These are phyloP conservation scores for Fusarium guadeloupense DNA, from an alignment of 2,329 filamentous ascomycete species.

Conservation along the genomic window DNA sequence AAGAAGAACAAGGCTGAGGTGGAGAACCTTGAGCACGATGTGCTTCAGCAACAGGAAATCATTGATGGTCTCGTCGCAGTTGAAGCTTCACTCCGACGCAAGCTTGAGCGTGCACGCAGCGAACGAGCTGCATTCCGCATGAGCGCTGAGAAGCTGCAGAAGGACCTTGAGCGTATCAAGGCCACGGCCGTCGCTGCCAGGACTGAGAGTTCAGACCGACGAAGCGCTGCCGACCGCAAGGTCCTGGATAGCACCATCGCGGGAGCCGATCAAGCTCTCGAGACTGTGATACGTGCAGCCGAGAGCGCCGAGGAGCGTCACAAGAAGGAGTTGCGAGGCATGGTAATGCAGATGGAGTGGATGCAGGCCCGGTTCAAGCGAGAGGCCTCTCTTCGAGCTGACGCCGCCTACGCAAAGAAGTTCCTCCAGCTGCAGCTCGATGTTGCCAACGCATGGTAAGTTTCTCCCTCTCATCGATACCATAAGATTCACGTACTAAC, in stretches of 20 bases:
- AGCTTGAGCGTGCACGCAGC: slow-evolving; percentile 75
- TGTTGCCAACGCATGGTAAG: slow-evolving; percentile 90
- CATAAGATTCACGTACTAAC: slow-evolving; percentile 19
- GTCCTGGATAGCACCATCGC: slow-evolving; percentile 46
- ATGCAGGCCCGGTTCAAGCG: slow-evolving; percentile 82
- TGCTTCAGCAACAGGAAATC: slow-evolving; percentile 73
- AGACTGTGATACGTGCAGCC: slow-evolving; percentile 66
- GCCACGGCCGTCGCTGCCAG: slow-evolving; percentile 48
- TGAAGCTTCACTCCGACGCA: slow-evolving; percentile 69
- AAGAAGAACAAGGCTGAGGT: slow-evolving; percentile 70
- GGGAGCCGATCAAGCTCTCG: slow-evolving; percentile 62
- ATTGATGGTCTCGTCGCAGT: slow-evolving; percentile 65
- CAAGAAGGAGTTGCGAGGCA: slow-evolving; percentile 78
- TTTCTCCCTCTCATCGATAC: slow-evolving; percentile 43
- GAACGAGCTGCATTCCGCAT: slow-evolving; percentile 68
- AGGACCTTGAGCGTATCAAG: slow-evolving; percentile 59
- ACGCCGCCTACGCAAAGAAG: slow-evolving; percentile 86
- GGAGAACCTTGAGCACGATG: slow-evolving; percentile 76
- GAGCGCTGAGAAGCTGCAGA: slow-evolving; percentile 64
- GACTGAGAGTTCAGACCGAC: slow-evolving; percentile 15
- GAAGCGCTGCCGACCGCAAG: slow-evolving; percentile 33
- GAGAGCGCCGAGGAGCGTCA: slow-evolving; percentile 74
- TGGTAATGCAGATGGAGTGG: slow-evolving; percentile 91
- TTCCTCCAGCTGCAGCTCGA: slow-evolving; percentile 83
- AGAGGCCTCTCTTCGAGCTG: slow-evolving; percentile 81